Conservation (phyloP, 441 rosid genomes). For the Codiaeum variegatum region DNA sequence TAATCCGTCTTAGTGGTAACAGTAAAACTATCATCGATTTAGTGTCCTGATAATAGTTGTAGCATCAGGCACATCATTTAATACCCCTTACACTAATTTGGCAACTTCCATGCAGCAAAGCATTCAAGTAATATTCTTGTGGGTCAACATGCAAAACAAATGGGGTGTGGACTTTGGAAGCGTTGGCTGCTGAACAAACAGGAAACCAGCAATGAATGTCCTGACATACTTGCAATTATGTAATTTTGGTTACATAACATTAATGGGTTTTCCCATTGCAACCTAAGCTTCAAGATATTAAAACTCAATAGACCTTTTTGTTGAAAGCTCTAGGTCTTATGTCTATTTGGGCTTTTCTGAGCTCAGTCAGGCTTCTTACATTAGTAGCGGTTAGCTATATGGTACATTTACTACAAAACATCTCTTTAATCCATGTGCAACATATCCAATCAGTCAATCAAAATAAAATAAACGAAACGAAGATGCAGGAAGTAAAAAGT, state of each 20-base stretch:
- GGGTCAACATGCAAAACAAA: neutral
- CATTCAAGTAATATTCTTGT: neutral
- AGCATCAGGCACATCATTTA: neutral
- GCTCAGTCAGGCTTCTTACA: neutral
- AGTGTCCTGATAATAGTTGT: neutral
- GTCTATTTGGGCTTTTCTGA: neutral
- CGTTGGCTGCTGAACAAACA: neutral
- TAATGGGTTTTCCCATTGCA: neutral
- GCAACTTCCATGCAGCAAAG: neutral
- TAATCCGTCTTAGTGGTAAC: slow-evolving; percentile 6
- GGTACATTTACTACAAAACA: slow-evolving; percentile 6
- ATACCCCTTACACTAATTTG: neutral
- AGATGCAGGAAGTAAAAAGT: slow-evolving; percentile 8
- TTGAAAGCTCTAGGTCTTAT: neutral
- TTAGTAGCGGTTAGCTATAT: neutral
- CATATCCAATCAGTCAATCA: neutral
- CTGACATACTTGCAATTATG: neutral
- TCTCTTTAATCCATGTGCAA: neutral
- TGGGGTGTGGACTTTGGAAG: neutral
- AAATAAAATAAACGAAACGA: slow-evolving; percentile 15
- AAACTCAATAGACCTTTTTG: neutral
- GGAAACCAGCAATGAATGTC: neutral
- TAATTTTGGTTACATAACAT: neutral
- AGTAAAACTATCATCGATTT: neutral
- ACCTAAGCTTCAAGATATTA: neutral